Conservation (phyloP, 441 rosid species). For the Adansonia rubrostipa region DNA sequence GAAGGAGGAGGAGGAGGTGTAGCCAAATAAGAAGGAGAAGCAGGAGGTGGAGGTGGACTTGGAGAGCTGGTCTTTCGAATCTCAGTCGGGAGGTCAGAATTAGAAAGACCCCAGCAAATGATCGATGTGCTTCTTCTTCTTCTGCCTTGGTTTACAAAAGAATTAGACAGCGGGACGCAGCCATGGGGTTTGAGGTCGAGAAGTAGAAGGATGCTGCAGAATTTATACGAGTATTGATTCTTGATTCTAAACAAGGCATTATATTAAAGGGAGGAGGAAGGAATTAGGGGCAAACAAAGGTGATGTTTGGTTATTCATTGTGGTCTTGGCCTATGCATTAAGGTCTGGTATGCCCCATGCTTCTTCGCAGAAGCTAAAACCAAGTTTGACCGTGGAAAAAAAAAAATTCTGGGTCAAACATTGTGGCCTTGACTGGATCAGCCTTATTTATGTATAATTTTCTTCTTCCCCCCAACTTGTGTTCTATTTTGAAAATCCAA, state of each 20-base stretch:
- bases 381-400: constrained; percentile 86
- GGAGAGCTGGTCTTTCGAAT: background rate
- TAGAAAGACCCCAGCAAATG: no score
- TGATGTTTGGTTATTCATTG: no score
- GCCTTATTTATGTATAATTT: background rate
- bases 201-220: constrained; percentile 26
- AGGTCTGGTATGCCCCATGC: constrained; percentile 32
- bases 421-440: constrained; percentile 75
- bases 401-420: constrained; percentile 55
- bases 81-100: no score
- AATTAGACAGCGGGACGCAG: constrained; percentile 41
- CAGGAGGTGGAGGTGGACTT: constrained; percentile 22
- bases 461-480: no score
- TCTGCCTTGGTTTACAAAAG: constrained; percentile 18
- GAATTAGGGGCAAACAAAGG: no score
- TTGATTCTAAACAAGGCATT: background rate
- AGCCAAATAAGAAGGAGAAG: constrained; percentile 46
- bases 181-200: background rate
- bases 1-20: constrained; percentile 26
- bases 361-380: constrained; percentile 62
- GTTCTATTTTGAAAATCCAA: no score
- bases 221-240: constrained; percentile 31
- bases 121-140: no score
- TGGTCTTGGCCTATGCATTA: background rate
- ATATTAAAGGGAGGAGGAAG: no score